These are phyloP conservation scores for Fomes fomentarius DNA, from an alignment of 1,284 basidiomycete genomes.

Conservation along the genomic window DNA sequence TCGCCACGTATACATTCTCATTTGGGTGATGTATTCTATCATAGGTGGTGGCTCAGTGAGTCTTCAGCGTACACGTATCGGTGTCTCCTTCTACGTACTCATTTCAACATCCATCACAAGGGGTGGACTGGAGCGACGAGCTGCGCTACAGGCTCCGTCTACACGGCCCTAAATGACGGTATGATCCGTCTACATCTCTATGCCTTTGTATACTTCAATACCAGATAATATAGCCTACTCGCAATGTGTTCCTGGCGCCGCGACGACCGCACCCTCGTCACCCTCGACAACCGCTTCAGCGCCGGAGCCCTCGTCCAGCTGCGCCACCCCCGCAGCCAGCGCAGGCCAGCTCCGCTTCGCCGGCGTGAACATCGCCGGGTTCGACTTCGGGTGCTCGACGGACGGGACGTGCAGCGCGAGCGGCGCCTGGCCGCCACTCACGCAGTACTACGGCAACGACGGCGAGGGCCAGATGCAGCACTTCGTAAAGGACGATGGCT, in stretches of 20 bases:
- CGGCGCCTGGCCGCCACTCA: slow-evolving; percentile 47
- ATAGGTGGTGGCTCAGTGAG: slow-evolving; percentile 31
- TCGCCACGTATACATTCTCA: background rate
- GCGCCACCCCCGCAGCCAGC: slow-evolving; percentile 19
- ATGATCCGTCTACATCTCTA: slow-evolving; percentile 1
- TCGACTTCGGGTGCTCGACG: slow-evolving; percentile 49
- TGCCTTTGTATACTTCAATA: background rate
- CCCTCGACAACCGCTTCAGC: slow-evolving; percentile 6
- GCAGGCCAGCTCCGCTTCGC: slow-evolving; percentile 32
- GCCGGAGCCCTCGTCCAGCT: slow-evolving; percentile 13
- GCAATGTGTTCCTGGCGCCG: slow-evolving; percentile 33
- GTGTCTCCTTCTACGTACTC: background rate
- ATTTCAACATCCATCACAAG: too few species aligned
- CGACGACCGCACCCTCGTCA: slow-evolving; percentile 11
- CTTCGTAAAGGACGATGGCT: slow-evolving; percentile 53
- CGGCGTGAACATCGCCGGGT: slow-evolving; percentile 50
- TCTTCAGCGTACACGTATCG: background rate
- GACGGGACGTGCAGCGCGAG: slow-evolving; percentile 45
- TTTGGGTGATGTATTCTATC: background rate
- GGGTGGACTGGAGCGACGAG: slow-evolving; percentile 44
- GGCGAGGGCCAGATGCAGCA: slow-evolving; percentile 59
- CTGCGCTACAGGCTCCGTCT: slow-evolving; percentile 41
- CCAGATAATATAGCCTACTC: slow-evolving; percentile 28
- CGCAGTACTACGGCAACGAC: slow-evolving; percentile 46
- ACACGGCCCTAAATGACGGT: slow-evolving; percentile 32